Evolutionary conservation across 164 flowering plant genomes (phyloP).

Genomic region (Liquidambar formosana): DNA sequence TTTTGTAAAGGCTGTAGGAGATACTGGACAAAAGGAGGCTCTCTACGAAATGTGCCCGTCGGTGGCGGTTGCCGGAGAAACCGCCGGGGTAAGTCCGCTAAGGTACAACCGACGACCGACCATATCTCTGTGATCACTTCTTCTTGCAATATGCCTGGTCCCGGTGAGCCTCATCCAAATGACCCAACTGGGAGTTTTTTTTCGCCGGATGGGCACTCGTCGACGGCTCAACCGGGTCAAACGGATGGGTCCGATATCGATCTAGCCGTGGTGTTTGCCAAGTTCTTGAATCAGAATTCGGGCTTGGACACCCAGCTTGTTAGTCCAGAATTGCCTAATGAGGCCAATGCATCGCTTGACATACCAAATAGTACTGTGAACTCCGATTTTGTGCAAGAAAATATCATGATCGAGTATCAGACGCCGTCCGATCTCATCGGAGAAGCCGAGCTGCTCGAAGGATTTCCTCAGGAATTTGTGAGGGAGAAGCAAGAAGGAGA

Average conservation of each 20-base stretch:
- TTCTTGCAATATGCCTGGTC: too few species aligned
- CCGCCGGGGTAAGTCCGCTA: conserved; percentile 37
- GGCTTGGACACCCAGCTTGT: conserved; percentile 1
- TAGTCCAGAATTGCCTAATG: conserved; percentile 1
- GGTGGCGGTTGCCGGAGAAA: conserved; percentile 78
- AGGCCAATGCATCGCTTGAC: conserved; percentile 4
- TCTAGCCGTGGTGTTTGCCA: conserved; percentile 55
- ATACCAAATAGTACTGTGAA: background rate
- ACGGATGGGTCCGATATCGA: conserved; percentile 39
- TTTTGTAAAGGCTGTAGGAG: conserved; percentile 69
- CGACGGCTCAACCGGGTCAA: background rate
- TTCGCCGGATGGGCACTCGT: background rate
- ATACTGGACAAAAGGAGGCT: conserved; percentile 88
- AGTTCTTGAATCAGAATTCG: conserved; percentile 41
- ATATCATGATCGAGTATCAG: background rate
- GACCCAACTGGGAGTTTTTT: background rate
- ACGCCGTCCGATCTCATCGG: background rate
- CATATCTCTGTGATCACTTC: too few species aligned
- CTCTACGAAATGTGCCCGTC: conserved; percentile 68
- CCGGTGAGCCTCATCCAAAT: background rate
- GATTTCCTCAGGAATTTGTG: background rate
- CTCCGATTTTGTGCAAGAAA: background rate
- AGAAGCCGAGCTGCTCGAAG: conserved; percentile 6
- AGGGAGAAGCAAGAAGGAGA: background rate
- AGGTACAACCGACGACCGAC: background rate